A percentile compares a stretch with the other conserved stretches of the same genome.
Conservation (phyloP, 2,329 filamentous ascomycete genomes). For the Tolypocladium ophioglossoides region DNA sequence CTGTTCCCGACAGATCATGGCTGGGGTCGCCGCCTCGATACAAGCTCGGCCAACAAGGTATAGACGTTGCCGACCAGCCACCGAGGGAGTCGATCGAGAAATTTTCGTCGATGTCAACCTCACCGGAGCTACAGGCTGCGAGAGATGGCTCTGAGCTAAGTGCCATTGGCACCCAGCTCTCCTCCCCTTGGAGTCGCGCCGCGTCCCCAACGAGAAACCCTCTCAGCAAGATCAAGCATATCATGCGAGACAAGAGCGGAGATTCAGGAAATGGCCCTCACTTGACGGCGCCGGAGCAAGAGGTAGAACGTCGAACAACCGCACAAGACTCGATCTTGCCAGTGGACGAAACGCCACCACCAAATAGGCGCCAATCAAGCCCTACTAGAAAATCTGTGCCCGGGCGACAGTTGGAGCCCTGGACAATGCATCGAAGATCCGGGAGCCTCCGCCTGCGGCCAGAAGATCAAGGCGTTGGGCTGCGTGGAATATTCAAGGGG, state of each 20-base stretch:
- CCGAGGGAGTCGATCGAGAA: constrained; percentile 29
- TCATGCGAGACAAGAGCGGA: constrained; percentile 43
- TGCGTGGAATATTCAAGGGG: constrained; percentile 66
- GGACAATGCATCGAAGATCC: constrained; percentile 31
- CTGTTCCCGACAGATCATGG: constrained; percentile 9
- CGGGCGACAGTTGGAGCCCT: constrained; percentile 6
- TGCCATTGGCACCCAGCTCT: constrained; percentile 53
- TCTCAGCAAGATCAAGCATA: constrained; percentile 42
- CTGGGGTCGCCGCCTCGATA: constrained; percentile 12
- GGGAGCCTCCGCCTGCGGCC: constrained; percentile 35
- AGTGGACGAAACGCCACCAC: constrained; percentile 10
- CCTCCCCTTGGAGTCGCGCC: constrained; percentile 50
- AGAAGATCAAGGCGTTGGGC: constrained; percentile 19
- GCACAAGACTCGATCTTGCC: constrained; percentile 15
- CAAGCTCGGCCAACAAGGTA: constrained; percentile 28
- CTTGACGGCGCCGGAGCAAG: constrained; percentile 21
- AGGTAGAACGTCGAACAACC: constrained; percentile 14
- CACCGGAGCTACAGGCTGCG: constrained; percentile 39
- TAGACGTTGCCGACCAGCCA: constrained; percentile 33
- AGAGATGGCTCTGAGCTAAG: constrained; percentile 42
- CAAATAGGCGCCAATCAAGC: constrained; percentile 5
- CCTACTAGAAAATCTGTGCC: constrained; percentile 23
- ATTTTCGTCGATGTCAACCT: constrained; percentile 37
- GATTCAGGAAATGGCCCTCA: constrained; percentile 27
- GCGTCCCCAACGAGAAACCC: constrained; percentile 54